phyloP scores from a whole-genome alignment of 179 eudicot species.

The Beta corolliflora region DNA sequence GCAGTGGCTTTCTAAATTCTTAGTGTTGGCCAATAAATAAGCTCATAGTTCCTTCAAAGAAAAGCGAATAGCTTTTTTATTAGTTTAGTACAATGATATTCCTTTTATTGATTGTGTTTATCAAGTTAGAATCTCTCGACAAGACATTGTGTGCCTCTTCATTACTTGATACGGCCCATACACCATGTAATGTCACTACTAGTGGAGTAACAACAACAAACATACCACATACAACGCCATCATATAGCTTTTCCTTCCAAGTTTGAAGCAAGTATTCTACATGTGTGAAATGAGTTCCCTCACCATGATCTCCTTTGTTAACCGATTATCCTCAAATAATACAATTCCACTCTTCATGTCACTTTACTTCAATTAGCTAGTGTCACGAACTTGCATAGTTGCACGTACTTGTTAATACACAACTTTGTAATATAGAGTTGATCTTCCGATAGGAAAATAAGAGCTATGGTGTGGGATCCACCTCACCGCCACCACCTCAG shows the following conservation, averaged over 20 bases:
- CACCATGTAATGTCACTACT: neutral
- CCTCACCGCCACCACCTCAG: constrained; percentile 13
- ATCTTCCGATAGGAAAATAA: no score
- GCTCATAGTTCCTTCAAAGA: neutral
- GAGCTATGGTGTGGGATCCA: constrained; percentile 15
- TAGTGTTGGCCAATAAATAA: neutral
- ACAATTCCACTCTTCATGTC: no score
- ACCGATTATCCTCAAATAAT: neutral
- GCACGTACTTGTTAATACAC: no score
- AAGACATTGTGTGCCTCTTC: constrained; percentile 4
- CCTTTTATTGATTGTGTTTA: constrained; percentile 15
- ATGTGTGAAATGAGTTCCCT: neutral
- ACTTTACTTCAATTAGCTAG: no score
- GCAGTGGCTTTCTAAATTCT: neutral
- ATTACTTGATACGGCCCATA: neutral
- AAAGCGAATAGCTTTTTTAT: neutral
- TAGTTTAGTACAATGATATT: neutral
- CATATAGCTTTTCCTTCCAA: neutral
- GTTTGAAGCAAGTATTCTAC: neutral
- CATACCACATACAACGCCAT: neutral
- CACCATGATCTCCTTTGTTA: neutral
- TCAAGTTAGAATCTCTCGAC: constrained; percentile 18
- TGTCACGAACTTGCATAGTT: no score
- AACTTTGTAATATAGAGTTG: no score
- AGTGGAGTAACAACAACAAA: neutral